Conservation (phyloP, 257 asterid genomes). For the Paraleonurus japonicus region DNA sequence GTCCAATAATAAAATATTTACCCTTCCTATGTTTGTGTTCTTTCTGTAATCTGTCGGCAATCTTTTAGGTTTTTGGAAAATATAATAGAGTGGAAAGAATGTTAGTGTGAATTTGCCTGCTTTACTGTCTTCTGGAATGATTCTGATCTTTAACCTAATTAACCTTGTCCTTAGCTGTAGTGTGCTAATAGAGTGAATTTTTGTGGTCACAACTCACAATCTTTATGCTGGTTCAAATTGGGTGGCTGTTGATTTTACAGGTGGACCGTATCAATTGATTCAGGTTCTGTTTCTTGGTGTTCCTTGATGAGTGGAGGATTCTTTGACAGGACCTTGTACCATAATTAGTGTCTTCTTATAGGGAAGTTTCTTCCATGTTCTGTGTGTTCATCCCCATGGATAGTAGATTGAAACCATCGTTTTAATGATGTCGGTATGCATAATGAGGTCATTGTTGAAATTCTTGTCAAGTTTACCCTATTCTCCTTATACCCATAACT, state of each 20-base stretch:
- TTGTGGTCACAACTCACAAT: not conserved
- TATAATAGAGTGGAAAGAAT: not conserved
- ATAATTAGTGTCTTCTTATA: not conserved
- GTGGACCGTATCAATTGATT: not conserved
- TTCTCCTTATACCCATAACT: no score
- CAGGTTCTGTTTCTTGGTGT: not conserved
- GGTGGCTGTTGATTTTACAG: not conserved
- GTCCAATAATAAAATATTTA: not conserved
- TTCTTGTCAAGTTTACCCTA: no score
- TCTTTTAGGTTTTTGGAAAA: no score
- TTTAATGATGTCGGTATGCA: no score
- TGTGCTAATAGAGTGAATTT: not conserved
- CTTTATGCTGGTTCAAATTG: not conserved
- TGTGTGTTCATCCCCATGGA: not conserved
- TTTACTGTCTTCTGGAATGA: not conserved
- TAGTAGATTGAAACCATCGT: not conserved
- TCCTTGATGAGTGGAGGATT: no score
- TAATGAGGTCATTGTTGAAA: no score
- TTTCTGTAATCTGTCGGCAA: not conserved
- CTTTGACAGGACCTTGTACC: not conserved
- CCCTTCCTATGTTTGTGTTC: not conserved
- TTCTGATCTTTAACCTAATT: not conserved
- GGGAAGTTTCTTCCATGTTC: not conserved
- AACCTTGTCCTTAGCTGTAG: not conserved
- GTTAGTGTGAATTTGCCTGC: not conserved